Base-by-base conservation (phyloP, 345 rosid species). In the Moringa oleifera region DNA sequence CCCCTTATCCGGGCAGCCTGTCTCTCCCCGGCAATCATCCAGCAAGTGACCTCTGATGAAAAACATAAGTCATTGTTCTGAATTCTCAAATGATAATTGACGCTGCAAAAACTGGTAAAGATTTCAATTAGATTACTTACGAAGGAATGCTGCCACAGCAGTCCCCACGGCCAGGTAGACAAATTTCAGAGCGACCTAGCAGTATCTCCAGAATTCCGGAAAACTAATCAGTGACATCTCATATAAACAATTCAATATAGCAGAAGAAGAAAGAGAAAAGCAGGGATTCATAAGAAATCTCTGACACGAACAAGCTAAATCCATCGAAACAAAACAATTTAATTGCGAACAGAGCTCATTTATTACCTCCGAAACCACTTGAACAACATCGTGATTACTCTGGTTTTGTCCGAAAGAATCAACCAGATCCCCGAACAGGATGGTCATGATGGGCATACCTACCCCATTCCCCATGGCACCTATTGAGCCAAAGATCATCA, bases 1-100 rank as follows among this genome's bases (percentile, higher is more conserved):
- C 72, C 77, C 53, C 98, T 75, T 61, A 91, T 86, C 56, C 92
- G 72, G 0, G 86, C 77, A 46, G 98, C 91, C 62, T 91, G 96
- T 60, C 95, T 80, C 65, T 91, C 98, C 52, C 98, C 98, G 1
- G 96, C 77, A 19, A 89, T 76, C 90, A 89, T 91, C 98, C 96
- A 91, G 52, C 87, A 85, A 61, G 83, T 58, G 60, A 91, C 87
- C 85, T 91, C 98, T 91, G 81, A 18, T 13, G 65, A 82, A 56
- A 31, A 68, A 28, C 19, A 25, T 52, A 24, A 68, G n/a, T 41
- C 47, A 41, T 9, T 4, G 6, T 41, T 41, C 17, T 41, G 17
- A 61, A 74, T 4, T 16, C 49, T 20, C 4, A 46, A 33, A 41
- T 7, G 17, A 5, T 15, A 41, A 1, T 5, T 41, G 1, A 41